Percentiles rank a stretch among this genome's conserved stretches.
Conservation (phyloP, 1,284 basidiomycete species). For the Cutaneotrichosporon cavernicola region DNA sequence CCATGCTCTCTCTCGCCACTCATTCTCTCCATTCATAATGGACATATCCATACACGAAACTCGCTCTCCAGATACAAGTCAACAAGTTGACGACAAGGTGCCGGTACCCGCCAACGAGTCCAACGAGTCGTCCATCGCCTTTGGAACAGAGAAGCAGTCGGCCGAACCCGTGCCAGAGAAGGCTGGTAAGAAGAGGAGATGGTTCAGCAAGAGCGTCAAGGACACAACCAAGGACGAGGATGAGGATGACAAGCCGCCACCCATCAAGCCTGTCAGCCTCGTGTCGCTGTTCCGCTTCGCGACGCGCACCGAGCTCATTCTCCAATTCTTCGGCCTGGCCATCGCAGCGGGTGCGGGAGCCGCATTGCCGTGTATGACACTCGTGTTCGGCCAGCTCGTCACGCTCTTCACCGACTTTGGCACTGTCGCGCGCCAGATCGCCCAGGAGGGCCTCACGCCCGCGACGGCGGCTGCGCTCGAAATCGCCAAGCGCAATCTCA, state of each 20-base stretch:
- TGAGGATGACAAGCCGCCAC: neutral
- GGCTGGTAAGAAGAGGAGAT: neutral
- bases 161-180: neutral
- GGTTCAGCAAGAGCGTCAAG: neutral
- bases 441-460: slow-evolving; percentile 10
- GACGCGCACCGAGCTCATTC: slow-evolving; percentile 33
- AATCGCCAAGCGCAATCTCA: slow-evolving; percentile 34
- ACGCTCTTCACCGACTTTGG: slow-evolving; percentile 47
- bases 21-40: no score
- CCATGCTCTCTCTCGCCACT: no score
- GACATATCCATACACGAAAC: no score
- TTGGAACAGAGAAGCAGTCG: neutral
- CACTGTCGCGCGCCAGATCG: slow-evolving; percentile 20
- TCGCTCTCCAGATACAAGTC: no score
- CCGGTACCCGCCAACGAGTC: neutral
- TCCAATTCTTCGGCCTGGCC: slow-evolving; percentile 46
- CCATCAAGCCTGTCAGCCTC: slow-evolving; percentile 6
- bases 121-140: no score
- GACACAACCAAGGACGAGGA: neutral
- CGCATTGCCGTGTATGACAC: slow-evolving; percentile 49
- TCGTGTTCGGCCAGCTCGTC: slow-evolving; percentile 52
- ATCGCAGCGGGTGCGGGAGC: slow-evolving; percentile 47
- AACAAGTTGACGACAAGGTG: neutral
- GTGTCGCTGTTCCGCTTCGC: slow-evolving; percentile 43
- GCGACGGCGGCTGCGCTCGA: slow-evolving; percentile 12